Base-by-base conservation (phyloP, 2,329 filamentous ascomycete species). In the Colletotrichum karsti region DNA sequence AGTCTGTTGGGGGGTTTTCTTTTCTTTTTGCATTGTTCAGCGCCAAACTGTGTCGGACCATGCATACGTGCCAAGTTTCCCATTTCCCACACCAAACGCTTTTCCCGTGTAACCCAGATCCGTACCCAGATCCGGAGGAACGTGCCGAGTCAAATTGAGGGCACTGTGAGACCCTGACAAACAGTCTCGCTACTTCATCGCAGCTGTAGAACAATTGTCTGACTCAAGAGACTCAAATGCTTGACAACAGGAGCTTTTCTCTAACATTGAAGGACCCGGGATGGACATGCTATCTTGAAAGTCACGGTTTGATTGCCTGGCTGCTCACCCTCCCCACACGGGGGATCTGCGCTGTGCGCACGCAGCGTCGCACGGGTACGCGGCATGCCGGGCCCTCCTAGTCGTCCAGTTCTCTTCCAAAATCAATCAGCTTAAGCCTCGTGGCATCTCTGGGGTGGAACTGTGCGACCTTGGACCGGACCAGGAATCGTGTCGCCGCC, bases 371-470 rank as follows among this genome's bases (percentile, higher is more conserved):
- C 56, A 66, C 65, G 61, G 53, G 53, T 48, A 54, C 54, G 53
- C 65, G 65, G 65, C 65, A 50, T 56, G 15, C 28, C 61, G 26
- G 50, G 66, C 28, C 37, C 6, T 37, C 50, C 72, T 79, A 89
- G 73, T 85, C 84, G 54, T 90, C 88, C 69, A 91, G 74, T 70
- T 91, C 89, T 65, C 86, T 85, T 15, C 89, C 89, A 81, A 91
- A 91, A 75, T 91, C 89, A 51, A 92, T 78, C 51, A 92, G 76
- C 55, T 86, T 84, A 57, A 92, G 77, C 74, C 80, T 84, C 44
- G 82, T 86, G 13, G 90, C 88, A 77, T 92, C 89, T 69, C 82
- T 87, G 3, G 88, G 89, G 72, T 92, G 89, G 72, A 91, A 91
- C 72, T 89, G 86, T 3, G 90, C 90, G 42, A 90, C 89, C 73